Base-by-base conservation (phyloP, 148 eudicot species). In the Amaranthus palmeri region DNA sequence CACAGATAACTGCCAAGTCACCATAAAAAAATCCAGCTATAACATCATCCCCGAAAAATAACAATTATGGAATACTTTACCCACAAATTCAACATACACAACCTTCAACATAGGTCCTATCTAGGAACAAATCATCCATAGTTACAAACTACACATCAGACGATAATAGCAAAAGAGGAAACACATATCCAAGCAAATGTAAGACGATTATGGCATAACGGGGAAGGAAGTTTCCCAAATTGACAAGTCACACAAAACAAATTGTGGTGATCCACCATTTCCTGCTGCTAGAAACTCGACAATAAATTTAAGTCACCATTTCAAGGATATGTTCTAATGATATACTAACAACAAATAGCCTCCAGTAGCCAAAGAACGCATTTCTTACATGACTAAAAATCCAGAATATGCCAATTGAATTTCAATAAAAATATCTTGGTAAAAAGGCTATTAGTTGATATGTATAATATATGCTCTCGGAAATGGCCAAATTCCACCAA, bases 11-110 rank as follows among this genome's bases (percentile, higher is more conserved):
- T 3, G 25, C 25, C 4, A 6, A 59, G 51, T 41, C 51, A 15
- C 36, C 59, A 68, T 56, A 47, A 67, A 13, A 66, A 56, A 10
- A 15, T 64, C 62, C 13, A 14, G 15, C 14, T 0, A 60, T 40
- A 40, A 61, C 42, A 61, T n/a, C 48, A 59, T 62, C 43, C 75
- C 13, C 17, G 61, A 15, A 61, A 59, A 52, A 36, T 7, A 51
- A 43, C n/a, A 72, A n/a, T 14, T 4, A 53, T 4, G 41, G 42
- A 58, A 18, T 45, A 70, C 51, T n/a, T 72, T 13, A 15, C 44
- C 42, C 52, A 15, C 25, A 45, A 6, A 14, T 46, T 44, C 50
- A 18, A 67, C 9, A 6, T 12, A 45, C 40, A 40, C 12, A 70
- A 10, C 45, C 7, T 54, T 15, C 60, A 42, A 43, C 45, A 10